Base-by-base conservation (phyloP, 768 basidiomycete genomes). In the Dictyophora rubrovolvata region DNA sequence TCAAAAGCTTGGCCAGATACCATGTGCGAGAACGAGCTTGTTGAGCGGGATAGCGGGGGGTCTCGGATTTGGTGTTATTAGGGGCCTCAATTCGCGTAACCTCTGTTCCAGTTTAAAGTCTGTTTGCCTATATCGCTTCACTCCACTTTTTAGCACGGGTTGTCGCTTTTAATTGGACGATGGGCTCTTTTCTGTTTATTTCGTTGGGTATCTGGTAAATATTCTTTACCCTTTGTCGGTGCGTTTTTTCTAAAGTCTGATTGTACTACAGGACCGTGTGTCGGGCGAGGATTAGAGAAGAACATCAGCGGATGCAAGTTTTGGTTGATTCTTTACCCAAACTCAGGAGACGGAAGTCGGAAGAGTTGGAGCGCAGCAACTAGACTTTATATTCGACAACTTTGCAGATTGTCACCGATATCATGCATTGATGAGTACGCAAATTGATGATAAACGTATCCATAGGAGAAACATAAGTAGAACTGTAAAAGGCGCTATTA, bases 31-130 rank as follows among this genome's bases (percentile, higher is more conserved):
- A 37, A 85, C 80, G 61, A 86, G 86, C 66, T 71, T 92, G 37
- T 71, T 92, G 63, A 80, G 78, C 54, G 89, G 89, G 14, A 90
- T 92, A 64, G 85, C 83, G n/a, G 83, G 85, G 59, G 89, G 89
- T 14, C 77, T 77, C 0, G 89, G 87, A 1, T 79, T 92, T 56
- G 90, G 89, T 18, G 74, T 86, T 56, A 80, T 91, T 56, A 79
- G 89, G 57, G 84, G 82, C 2, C 70, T 89, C 65, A 79, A 79
- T 65, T 71, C 81, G 11, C 74, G 89, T 89, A 68, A 58, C 84
- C 8, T 34, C 22, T 46, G 53, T 34, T 17, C 37, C 17, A 22
- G 37, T n/a, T 33, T 11, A 10, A 12, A 34, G n/a, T 50, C 28
- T 16, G 16, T 51, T 37, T 36, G 22, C 28, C n/a, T 48, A 36